Conservation (phyloP, 768 basidiomycete genomes). For the Termitomyces heimii region DNA sequence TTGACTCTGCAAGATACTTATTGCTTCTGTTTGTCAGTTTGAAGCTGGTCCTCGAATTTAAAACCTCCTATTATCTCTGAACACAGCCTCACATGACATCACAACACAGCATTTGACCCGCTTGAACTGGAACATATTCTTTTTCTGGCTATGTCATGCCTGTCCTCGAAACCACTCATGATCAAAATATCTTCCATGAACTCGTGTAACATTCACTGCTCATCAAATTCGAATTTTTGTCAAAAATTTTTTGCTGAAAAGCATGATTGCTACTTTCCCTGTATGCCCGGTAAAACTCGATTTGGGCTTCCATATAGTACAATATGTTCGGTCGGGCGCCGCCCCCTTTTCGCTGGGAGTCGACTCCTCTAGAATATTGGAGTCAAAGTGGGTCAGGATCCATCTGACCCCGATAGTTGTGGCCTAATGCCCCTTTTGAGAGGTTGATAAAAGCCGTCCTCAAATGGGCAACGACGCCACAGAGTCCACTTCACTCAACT, state of each 20-base stretch:
- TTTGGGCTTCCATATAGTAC: background rate
- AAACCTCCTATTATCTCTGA: background rate
- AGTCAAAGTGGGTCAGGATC: background rate
- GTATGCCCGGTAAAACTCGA: background rate
- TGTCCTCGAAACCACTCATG: background rate
- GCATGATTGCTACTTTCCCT: background rate
- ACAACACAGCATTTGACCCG: background rate
- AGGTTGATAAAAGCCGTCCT: background rate
- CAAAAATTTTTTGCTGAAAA: background rate
- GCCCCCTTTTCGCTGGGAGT: slow-evolving; percentile 2
- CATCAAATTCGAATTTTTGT: background rate
- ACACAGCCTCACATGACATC: background rate
- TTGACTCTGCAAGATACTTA: background rate
- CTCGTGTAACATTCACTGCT: background rate
- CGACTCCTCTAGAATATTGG: background rate
- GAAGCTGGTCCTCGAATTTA: background rate
- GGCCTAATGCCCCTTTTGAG: background rate
- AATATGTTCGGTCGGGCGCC: background rate
- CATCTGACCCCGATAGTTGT: background rate
- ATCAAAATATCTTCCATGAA: background rate
- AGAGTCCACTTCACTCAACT: background rate
- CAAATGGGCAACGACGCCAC: background rate
- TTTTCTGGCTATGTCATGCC: background rate
- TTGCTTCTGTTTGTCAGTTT: background rate
- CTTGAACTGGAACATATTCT: background rate